phyloP scores from a whole-genome alignment of 345 rosid species.

The Eucalyptus decipiens region DNA sequence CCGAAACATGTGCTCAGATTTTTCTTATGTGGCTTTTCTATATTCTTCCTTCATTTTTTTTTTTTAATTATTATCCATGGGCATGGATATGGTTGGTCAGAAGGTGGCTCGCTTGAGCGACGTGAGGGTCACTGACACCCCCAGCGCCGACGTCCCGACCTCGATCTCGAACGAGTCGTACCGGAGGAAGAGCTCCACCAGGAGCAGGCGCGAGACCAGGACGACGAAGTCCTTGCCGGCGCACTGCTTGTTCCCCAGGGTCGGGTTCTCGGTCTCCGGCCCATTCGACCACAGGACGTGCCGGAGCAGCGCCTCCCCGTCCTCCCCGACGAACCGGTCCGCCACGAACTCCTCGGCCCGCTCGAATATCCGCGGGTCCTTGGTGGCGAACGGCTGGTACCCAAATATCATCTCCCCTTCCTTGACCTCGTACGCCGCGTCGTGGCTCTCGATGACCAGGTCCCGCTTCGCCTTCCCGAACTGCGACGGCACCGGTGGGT shows the following conservation, averaged over 20 bases:
- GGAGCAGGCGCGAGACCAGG: conserved; percentile 47
- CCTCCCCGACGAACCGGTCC: conserved; percentile 65
- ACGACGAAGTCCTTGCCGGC: conserved; percentile 89
- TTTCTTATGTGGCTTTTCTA: neutral
- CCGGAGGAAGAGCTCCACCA: conserved; percentile 70
- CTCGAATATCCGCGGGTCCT: conserved; percentile 66
- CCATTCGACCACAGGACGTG: conserved; percentile 97
- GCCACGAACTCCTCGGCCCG: conserved; percentile 64
- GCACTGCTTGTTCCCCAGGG: conserved; percentile 65
- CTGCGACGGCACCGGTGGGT: conserved; percentile 76
- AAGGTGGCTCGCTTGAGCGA: conserved; percentile 55
- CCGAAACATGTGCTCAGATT: neutral
- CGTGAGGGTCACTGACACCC: conserved; percentile 37
- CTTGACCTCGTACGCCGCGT: conserved; percentile 57
- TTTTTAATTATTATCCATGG: neutral
- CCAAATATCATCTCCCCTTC: conserved; percentile 78
- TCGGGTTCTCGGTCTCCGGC: conserved; percentile 56
- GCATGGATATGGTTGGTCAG: neutral
- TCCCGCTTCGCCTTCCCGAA: conserved; percentile 67
- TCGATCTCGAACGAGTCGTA: conserved; percentile 74
- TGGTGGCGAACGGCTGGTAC: conserved; percentile 82
- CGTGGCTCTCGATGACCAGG: conserved; percentile 67
- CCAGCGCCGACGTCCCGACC: conserved; percentile 38
- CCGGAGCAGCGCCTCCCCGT: conserved; percentile 50
- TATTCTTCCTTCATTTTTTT: neutral